phyloP scores from a whole-genome alignment of 306 rosid species.

The Geum urbanum region DNA sequence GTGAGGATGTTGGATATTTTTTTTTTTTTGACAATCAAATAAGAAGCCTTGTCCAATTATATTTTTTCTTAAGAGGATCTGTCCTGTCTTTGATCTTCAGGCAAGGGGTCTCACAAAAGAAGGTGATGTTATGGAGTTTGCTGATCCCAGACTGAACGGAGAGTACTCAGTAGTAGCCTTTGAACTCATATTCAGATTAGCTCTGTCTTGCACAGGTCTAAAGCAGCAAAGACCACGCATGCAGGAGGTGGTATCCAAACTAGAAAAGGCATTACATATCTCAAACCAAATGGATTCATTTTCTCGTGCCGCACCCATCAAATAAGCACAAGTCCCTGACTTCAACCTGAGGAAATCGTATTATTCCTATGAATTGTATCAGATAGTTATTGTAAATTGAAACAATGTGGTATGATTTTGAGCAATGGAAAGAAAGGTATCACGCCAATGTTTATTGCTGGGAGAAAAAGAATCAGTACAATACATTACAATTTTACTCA shows the following conservation, averaged over 20 bases:
- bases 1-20: conserved; percentile 24
- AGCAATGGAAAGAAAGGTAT: neutral
- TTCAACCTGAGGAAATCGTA: neutral
- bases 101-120: conserved; percentile 36
- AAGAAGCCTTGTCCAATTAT: too few relatives aligned
- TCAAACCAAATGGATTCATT: conserved; percentile 30
- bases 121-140: conserved; percentile 44
- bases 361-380: neutral
- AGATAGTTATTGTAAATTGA: conserved; percentile 10
- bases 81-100: conserved; percentile 30
- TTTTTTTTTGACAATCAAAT: neutral
- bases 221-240: conserved; percentile 55
- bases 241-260: conserved; percentile 35
- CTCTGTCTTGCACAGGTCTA: conserved; percentile 47
- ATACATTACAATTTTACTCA: conserved; percentile 8
- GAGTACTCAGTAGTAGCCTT: conserved; percentile 54
- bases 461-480: conserved; percentile 12
- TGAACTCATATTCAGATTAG: conserved; percentile 43
- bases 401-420: neutral
- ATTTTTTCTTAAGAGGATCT: neutral
- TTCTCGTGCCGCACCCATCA: neutral
- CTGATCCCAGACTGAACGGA: conserved; percentile 49
- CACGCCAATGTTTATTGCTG: conserved; percentile 19
- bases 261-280: conserved; percentile 41
- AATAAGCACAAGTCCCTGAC: neutral